Evolutionary conservation across 495 filamentous ascomycete species (phyloP).

Genomic region (Podospora anserina): DNA sequence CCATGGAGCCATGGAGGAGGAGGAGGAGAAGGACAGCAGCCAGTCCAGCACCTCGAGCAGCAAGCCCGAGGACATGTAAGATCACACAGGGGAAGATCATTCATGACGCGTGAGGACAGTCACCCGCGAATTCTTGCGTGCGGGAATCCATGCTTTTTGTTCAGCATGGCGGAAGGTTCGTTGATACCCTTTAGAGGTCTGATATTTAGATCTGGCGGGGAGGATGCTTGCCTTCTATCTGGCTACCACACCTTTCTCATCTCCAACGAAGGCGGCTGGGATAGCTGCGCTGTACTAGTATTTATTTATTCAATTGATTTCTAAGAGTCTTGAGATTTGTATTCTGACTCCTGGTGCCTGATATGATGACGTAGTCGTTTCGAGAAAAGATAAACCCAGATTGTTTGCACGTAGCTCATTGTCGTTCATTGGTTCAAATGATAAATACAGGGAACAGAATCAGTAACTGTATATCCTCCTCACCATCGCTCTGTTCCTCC

Average conservation of each 20-base stretch:
- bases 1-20: constrained; percentile 54
- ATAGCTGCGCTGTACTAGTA: constrained; percentile 2
- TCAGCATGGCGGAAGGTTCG: constrained; percentile 26
- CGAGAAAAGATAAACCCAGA: neutral
- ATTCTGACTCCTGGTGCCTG: neutral
- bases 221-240: constrained; percentile 26
- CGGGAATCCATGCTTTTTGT: constrained; percentile 29
- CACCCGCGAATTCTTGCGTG: constrained; percentile 16
- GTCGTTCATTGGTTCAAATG: neutral
- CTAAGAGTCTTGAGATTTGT: neutral
- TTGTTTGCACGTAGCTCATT: too few relatives aligned
- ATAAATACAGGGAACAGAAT: neutral
- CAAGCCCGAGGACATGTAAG: constrained; percentile 36
- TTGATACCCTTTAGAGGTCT: constrained; percentile 10
- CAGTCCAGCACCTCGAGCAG: constrained; percentile 51
- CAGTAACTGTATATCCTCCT: neutral
- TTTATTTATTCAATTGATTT: constrained; percentile 1
- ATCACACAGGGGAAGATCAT: constrained; percentile 21
- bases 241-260: constrained; percentile 20
- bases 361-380: neutral
- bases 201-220: neutral
- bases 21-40: constrained; percentile 52
- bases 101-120: constrained; percentile 23
- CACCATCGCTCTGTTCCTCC: neutral
- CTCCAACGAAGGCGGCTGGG: neutral